Evolutionary conservation across 306 rosid species (phyloP), one percentile per base, ranked within the genome.

Genomic region (Carpinus viminea): DNA sequence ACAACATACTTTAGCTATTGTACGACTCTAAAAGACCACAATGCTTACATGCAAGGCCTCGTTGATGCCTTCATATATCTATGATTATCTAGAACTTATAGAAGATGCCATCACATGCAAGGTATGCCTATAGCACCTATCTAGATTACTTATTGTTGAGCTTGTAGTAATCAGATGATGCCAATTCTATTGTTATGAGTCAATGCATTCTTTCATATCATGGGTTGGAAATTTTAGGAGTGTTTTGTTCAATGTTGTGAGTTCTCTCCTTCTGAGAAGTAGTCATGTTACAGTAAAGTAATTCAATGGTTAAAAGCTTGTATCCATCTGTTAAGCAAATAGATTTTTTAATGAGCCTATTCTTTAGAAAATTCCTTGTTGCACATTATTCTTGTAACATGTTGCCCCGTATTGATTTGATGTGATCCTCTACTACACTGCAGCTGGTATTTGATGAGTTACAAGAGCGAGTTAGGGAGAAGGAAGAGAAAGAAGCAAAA

Each of bases 401-500:
- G 59, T 74, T n/a, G 34, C 55, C 38, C 68, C 15, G 28, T 43
- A 59, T 52, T 72, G 43, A 72, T 79, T 48, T 79, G 71, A 60
- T 77, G 48, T 76, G 75, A 81, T 75, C 70, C 81, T 78, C 80
- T 76, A 65, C 73, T 55, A 65, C 77, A 81, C 78, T 87, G 92
- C 94, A 94, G 98, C 76, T 94, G 60, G 96, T 92, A 76, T 92
- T 92, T 83, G 96, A 92, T 57, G 98, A 94, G 77, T 86, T 92
- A 81, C 85, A 89, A 26, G 96, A 88, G 81, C 88, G 96, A 59
- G 91, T 82, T 15, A 87, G 82, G 84, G 97, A 94, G 87, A 94
- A 88, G 85, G 97, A 94, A 84, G 97, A 94, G 83, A 94, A 92
- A 86, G 97, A 92, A 81, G 93, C 93, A 65, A 94, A 91, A 87